Evolutionary conservation across 257 asterid genomes (phyloP).

Genomic region (Solanum medicagineum): DNA sequence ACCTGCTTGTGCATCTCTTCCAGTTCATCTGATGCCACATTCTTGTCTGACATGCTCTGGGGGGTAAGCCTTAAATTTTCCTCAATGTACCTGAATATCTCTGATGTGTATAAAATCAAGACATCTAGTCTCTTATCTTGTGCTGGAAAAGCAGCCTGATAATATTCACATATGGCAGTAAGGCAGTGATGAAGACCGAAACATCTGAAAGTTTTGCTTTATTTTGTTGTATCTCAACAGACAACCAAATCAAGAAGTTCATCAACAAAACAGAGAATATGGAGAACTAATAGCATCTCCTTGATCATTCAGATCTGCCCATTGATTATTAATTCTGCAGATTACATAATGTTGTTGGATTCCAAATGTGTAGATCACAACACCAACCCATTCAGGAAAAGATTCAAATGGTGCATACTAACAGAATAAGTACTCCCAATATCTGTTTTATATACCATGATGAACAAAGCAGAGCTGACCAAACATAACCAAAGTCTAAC

Average conservation of each 20-base stretch:
- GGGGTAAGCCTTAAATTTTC: conserved; percentile 91
- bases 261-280: neutral
- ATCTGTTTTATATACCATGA: neutral
- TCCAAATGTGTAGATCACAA: neutral
- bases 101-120: conserved; percentile 60
- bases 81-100: conserved; percentile 65
- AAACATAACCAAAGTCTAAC: neutral
- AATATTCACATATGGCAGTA: conserved; percentile 3
- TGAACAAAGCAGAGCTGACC: neutral
- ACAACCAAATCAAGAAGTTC: neutral
- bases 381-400: neutral
- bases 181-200: neutral
- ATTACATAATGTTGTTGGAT: neutral
- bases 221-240: neutral
- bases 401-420: neutral
- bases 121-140: conserved; percentile 88
- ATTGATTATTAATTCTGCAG: neutral
- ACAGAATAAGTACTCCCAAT: neutral
- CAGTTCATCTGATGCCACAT: conserved; percentile 78
- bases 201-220: neutral
- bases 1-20: conserved; percentile 96
- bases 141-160: conserved; percentile 81
- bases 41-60: conserved; percentile 83
- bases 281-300: neutral
- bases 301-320: neutral